Base-by-base conservation (phyloP, 75 land plant genomes). In the Sequoia sempervirens region DNA sequence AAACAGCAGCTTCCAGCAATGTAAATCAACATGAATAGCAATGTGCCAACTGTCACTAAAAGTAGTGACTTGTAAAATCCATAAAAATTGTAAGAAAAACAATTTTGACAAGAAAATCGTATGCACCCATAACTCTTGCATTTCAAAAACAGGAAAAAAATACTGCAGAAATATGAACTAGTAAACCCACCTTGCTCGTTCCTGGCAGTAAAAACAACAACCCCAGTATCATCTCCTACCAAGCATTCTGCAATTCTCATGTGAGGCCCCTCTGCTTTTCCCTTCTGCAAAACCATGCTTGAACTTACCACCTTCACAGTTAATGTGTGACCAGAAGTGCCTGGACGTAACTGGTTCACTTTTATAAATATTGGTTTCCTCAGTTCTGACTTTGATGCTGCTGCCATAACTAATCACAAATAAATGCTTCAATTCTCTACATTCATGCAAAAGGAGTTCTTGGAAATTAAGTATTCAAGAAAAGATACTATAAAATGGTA, bases 281-380 rank as follows among this genome's bases (percentile, higher is more conserved):
- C 87, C 87, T 89, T 91, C 82, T 88, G 89, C 83, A 91, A 75
- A 66, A 92, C 93, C 76, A 90, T 83, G 40, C 83, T 82, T 72
- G 93, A 85, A 64, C 86, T 89, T 28, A 91, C 82, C 52, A 93
- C 94, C 85, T 93, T 93, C 46, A 88, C 93, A 40, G 86, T 82
- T 64, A 93, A 68, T 46, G 86, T 93, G 83, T 93, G 94, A 30
- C 94, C 94, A 26, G 76, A 72, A 18, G 91, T 89, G 12, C 93
- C 94, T 12, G 94, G 94, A 38, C 89, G 93, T 81, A 93, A 40
- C 83, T 91, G 91, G 66, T 93, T 93, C 85, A 93, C 90, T 86
- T 88, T 93, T 32, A 80, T 81, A 45, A 93, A 93, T 37, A 90
- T 90, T 1, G 94, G 94, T 85, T 91, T 93, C 89, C 93, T 82